Evolutionary conservation across 179 eudicot genomes (phyloP).

Genomic region (Pouteria campechiana): DNA sequence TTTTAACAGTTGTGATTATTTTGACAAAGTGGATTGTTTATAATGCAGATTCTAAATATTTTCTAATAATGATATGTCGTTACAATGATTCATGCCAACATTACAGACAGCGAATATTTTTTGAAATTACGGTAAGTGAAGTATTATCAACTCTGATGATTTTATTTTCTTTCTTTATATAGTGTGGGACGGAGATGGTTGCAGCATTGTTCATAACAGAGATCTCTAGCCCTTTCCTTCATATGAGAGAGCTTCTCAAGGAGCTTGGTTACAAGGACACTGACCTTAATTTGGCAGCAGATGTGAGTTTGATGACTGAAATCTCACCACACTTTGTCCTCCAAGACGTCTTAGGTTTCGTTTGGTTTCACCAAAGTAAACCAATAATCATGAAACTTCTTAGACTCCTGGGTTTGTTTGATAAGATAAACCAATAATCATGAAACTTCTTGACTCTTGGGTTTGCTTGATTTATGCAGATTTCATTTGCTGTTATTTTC

Average conservation of each 20-base stretch:
- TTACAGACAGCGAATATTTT: too few relatives aligned
- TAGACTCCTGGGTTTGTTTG: too few relatives aligned
- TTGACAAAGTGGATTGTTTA: too few relatives aligned
- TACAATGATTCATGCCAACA: too few relatives aligned
- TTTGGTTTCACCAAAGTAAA: too few relatives aligned
- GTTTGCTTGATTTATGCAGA: conserved; percentile 14
- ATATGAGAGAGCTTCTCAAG: conserved; percentile 80
- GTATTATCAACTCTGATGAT: neutral
- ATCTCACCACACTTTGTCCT: too few relatives aligned
- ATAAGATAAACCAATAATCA: neutral
- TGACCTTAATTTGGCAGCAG: conserved; percentile 73
- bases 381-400: neutral
- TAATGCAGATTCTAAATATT: too few relatives aligned
- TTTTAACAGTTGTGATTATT: neutral
- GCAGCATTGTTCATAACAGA: conserved; percentile 72
- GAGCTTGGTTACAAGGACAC: conserved; percentile 72
- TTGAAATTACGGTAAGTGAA: too few relatives aligned
- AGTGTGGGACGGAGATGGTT: conserved; percentile 97
- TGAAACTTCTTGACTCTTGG: neutral
- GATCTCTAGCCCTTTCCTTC: conserved; percentile 79
- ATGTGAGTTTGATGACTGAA: too few relatives aligned
- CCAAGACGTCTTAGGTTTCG: too few relatives aligned
- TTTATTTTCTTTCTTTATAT: conserved; percentile 3
- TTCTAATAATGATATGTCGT: too few relatives aligned
- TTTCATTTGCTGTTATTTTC: conserved; percentile 55